phyloP scores from a whole-genome alignment of 2,329 filamentous ascomycete species.

The Bipolaris gigantea region DNA sequence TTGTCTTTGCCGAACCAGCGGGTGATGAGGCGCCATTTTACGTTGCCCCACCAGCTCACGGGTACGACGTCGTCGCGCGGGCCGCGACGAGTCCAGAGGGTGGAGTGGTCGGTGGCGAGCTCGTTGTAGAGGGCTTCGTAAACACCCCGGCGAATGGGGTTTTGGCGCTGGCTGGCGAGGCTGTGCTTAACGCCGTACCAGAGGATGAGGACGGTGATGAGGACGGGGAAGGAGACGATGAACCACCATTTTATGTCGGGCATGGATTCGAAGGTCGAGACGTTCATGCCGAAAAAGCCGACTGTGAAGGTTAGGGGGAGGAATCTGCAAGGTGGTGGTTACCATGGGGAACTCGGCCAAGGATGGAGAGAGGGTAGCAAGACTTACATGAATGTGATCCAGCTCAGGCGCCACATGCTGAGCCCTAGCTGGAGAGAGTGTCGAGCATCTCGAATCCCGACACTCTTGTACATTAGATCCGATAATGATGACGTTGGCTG shows the following conservation, averaged over 20 bases:
- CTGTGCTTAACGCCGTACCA: constrained; percentile 55
- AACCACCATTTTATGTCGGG: constrained; percentile 46
- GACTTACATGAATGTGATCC: constrained; percentile 69
- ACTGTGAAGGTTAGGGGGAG: constrained; percentile 60
- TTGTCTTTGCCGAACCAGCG: constrained; percentile 51
- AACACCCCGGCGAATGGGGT: constrained; percentile 52
- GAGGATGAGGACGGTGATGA: constrained; percentile 49
- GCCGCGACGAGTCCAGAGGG: constrained; percentile 54
- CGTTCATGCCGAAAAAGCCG: constrained; percentile 58
- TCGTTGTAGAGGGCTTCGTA: constrained; percentile 56
- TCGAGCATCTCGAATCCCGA: constrained; percentile 56
- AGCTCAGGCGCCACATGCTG: constrained; percentile 60
- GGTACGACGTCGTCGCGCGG: constrained; percentile 49
- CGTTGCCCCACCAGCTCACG: constrained; percentile 38
- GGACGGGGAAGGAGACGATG: constrained; percentile 50
- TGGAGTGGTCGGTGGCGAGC: constrained; percentile 50
- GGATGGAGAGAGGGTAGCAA: no score
- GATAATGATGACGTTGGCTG: constrained; percentile 55
- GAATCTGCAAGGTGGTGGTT: constrained; percentile 43
- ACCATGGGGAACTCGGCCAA: neutral
- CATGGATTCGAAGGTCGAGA: constrained; percentile 46
- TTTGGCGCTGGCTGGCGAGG: constrained; percentile 47
- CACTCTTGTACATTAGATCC: constrained; percentile 57
- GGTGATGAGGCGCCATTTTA: constrained; percentile 55
- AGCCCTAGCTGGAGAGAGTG: constrained; percentile 54